Conservation (phyloP, 2,329 filamentous ascomycete species). For the Colletotrichum camelliae region DNA sequence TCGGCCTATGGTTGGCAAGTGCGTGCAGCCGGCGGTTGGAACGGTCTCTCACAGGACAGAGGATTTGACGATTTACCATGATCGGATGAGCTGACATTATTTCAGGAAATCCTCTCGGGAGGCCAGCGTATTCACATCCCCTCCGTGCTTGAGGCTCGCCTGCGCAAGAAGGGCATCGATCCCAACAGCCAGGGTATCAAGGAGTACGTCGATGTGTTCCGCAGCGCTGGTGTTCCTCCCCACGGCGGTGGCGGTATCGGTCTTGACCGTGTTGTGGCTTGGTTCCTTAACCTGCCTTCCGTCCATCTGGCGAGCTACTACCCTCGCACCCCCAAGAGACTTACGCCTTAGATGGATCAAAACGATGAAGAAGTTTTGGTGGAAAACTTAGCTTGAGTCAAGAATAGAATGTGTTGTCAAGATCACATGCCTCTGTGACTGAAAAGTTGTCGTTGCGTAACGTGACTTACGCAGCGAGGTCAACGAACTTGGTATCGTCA, state of each 20-base stretch:
- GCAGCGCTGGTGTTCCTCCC: slow-evolving; percentile 82
- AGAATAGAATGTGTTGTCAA: background rate
- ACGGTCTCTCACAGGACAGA: background rate
- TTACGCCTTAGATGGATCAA: slow-evolving; percentile 42
- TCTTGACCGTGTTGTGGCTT: slow-evolving; percentile 82
- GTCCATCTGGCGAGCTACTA: slow-evolving; percentile 65
- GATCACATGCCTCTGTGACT: background rate
- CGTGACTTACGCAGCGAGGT: background rate
- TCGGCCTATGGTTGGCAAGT: background rate
- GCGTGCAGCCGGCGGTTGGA: background rate
- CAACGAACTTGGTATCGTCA: background rate
- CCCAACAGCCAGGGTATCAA: slow-evolving; percentile 78
- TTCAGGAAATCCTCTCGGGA: slow-evolving; percentile 78
- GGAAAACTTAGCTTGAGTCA: background rate
- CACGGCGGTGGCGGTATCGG: slow-evolving; percentile 92
- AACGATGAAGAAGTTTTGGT: background rate
- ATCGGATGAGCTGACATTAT: background rate
- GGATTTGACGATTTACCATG: background rate
- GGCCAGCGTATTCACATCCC: slow-evolving; percentile 88
- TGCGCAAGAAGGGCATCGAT: slow-evolving; percentile 82
- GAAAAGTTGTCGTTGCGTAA: background rate
- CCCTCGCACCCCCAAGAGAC: slow-evolving; percentile 64
- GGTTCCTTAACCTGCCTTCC: slow-evolving; percentile 63
- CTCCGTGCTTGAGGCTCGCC: slow-evolving; percentile 75
- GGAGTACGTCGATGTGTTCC: slow-evolving; percentile 86